Conservation (phyloP, 768 basidiomycete genomes). For the Termitomyces sp. region DNA sequence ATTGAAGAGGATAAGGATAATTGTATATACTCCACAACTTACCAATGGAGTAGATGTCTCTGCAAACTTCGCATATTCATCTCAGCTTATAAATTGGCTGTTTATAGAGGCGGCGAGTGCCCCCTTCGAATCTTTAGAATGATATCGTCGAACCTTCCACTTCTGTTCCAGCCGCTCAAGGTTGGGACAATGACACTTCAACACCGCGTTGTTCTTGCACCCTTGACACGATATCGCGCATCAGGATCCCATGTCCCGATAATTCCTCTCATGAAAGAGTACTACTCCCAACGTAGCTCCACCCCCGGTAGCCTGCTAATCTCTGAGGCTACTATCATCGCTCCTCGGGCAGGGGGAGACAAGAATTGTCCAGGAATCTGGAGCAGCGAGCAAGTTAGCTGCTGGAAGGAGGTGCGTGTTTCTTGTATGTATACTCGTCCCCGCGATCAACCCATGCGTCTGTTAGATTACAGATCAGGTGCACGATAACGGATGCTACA, state of each 20-base stretch:
- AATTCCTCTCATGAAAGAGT: conserved; percentile 30
- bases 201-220: conserved; percentile 7
- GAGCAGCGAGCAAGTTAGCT: conserved; percentile 27
- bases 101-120: too few species aligned
- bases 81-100: too few species aligned
- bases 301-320: conserved; percentile 46
- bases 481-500: conserved; percentile 41
- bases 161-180: conserved; percentile 2
- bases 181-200: not conserved
- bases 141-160: not conserved
- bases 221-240: conserved; percentile 4
- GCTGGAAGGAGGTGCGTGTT: not conserved
- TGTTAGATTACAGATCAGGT: conserved; percentile 31
- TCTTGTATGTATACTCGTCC: not conserved
- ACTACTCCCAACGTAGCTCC: conserved; percentile 41
- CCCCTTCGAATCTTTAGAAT: not conserved
- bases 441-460: not conserved
- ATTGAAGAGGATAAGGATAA: too few species aligned
- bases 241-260: conserved; percentile 22
- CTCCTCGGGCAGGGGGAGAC: conserved; percentile 37
- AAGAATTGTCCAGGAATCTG: conserved; percentile 50
- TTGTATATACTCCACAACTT: too few species aligned
- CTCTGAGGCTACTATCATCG: conserved; percentile 46
- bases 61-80: too few species aligned
- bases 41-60: too few species aligned